phyloP scores from a whole-genome alignment of 2,329 filamentous ascomycete species.

The Calonectria naviculata region DNA sequence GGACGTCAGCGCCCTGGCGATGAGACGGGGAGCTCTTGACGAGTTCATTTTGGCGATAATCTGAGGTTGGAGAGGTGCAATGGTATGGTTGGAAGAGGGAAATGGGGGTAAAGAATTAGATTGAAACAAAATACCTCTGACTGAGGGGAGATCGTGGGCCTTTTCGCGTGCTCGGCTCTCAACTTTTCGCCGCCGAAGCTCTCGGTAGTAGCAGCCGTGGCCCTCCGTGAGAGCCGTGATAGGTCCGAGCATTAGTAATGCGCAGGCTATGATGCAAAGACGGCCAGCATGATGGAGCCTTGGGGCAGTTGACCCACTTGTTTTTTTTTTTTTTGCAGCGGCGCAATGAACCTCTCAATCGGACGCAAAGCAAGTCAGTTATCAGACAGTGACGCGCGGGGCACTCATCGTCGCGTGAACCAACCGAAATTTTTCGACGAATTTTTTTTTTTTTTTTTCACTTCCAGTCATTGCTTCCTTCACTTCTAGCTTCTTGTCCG shows the following conservation, averaged over 20 bases:
- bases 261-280: conserved; percentile 44
- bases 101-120: not conserved
- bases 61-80: not conserved
- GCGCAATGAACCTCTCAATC: not conserved
- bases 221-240: conserved; percentile 34
- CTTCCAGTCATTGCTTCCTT: not conserved
- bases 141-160: conserved; percentile 13
- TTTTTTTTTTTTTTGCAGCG: not conserved
- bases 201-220: conserved; percentile 23
- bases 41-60: conserved; percentile 35
- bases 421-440: not conserved
- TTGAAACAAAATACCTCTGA: conserved; percentile 16
- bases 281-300: conserved; percentile 13
- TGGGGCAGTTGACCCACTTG: conserved; percentile 3
- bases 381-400: conserved; percentile 33
- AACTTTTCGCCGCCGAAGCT: conserved; percentile 43
- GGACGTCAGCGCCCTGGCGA: conserved; percentile 38
- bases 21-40: conserved; percentile 34
- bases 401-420: conserved; percentile 4
- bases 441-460: conserved; percentile 12
- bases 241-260: conserved; percentile 48
- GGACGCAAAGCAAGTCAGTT: not conserved
- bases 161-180: conserved; percentile 29
- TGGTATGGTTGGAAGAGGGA: not conserved
- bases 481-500: not conserved